Evolutionary conservation across 2,329 filamentous ascomycete genomes (phyloP).

Genomic region (Colletotrichum theobromicola): DNA sequence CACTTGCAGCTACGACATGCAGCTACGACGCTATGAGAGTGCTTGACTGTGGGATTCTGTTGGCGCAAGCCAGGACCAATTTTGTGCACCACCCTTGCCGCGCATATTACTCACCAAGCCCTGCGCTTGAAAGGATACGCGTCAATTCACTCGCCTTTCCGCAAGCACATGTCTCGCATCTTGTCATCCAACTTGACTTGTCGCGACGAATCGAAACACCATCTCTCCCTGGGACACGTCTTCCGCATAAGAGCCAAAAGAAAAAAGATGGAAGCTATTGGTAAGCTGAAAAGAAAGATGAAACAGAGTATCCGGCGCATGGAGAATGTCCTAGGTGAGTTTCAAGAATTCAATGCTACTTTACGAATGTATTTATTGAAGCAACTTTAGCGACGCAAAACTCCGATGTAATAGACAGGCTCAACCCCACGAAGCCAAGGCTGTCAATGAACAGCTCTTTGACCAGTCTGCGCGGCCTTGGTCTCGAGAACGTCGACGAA

Average conservation of each 20-base stretch:
- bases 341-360: neutral
- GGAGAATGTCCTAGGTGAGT: neutral
- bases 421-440: neutral
- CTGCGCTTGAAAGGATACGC: no score
- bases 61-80: no score
- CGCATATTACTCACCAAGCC: no score
- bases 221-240: no score
- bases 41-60: neutral
- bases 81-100: no score
- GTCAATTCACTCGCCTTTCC: no score
- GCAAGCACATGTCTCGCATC: no score
- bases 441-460: neutral
- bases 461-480: no score
- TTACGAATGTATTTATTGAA: neutral
- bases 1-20: neutral
- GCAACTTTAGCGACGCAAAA: neutral
- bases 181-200: no score
- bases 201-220: no score
- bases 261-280: no score
- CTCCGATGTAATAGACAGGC: neutral
- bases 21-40: neutral
- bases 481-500: neutral
- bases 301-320: accelerated
- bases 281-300: neutral
- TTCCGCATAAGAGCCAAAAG: no score